Conservation (phyloP, 176 grass and related monocot species). For the Typha latifolia region DNA sequence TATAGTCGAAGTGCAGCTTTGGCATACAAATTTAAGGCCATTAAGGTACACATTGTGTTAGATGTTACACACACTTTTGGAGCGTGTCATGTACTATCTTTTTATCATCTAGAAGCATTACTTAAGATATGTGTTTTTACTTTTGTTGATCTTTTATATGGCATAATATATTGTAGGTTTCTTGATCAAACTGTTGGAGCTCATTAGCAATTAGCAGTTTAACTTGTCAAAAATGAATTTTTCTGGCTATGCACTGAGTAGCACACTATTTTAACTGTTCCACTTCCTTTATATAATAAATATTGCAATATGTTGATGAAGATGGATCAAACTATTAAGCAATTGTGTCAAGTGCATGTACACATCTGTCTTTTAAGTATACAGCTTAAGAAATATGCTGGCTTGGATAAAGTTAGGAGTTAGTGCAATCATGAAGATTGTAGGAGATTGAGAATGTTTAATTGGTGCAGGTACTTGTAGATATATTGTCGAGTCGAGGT, state of each 20-base stretch:
- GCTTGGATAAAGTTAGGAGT: background rate
- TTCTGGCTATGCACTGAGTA: background rate
- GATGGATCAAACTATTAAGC: background rate
- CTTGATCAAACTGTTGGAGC: background rate
- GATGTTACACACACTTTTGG: background rate
- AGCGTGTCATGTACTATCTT: too few relatives aligned
- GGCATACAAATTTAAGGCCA: constrained; percentile 83
- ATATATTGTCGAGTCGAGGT: constrained; percentile 77
- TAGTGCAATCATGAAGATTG: background rate
- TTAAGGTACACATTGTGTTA: constrained; percentile 53
- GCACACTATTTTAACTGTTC: too few relatives aligned
- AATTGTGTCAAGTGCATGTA: background rate
- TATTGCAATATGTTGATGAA: background rate
- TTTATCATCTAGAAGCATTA: too few relatives aligned
- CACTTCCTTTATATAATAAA: too few relatives aligned
- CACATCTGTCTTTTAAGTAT: background rate
- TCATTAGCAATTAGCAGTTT: background rate
- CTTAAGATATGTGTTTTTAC: too few relatives aligned
- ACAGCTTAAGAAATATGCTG: background rate
- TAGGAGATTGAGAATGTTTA: constrained; percentile 18
- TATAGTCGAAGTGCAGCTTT: constrained; percentile 76
- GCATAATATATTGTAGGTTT: too few relatives aligned
- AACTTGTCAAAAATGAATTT: background rate
- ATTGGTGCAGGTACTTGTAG: constrained; percentile 66
- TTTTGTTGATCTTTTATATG: too few relatives aligned